Evolutionary conservation across 495 filamentous ascomycete genomes (phyloP), one percentile per base, ranked within the genome.

Genomic region (Hypoxylon subgilvum): DNA sequence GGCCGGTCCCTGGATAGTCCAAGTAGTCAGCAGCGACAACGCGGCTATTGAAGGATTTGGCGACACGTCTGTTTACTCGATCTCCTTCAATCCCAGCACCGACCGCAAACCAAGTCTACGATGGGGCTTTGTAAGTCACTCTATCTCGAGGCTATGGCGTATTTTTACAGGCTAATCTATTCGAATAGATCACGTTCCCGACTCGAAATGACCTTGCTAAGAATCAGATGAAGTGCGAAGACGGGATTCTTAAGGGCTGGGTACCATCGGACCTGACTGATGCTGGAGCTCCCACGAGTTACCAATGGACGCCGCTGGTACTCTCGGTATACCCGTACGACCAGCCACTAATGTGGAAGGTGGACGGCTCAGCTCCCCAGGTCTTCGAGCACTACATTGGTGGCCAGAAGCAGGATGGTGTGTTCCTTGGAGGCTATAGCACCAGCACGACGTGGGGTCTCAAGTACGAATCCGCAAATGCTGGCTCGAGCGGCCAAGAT

Each of bases 361-460:
- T 71, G 25, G 51, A 53, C 27, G 66, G 65, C 36, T 44, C 51
- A 3, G 18, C 42, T 23, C 61, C 61, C 21, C 48, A 62, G 50
- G 60, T 65, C 35, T 65, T 65, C 48, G 70, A 69, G 50, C 67
- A 72, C 43, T 71, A 70, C 21, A n/a, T 71, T 40, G 59, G 55
- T n/a, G 66, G 55, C 14, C 52, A 30, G 18, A 69, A 67, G 52
- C 64, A 69, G 47, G 61, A 65, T 2, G 72, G 69, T 1, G 66
- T 71, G 1, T 69, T 63, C 32, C 42, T 69, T 0, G 66, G 67
- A 1, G 55, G 51, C 27, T 65, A 61, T 14, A 49, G 57, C 23
- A 40, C 19, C 7, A 61, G 40, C 40, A 66, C 58, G 8, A 43
- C 46, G 1, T 63, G 63, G 59, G 59, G 63, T 14, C 47, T 66